Evolutionary conservation across 2,329 filamentous ascomycete genomes (phyloP).

Genomic region (Ceratocystis smalleyi): DNA sequence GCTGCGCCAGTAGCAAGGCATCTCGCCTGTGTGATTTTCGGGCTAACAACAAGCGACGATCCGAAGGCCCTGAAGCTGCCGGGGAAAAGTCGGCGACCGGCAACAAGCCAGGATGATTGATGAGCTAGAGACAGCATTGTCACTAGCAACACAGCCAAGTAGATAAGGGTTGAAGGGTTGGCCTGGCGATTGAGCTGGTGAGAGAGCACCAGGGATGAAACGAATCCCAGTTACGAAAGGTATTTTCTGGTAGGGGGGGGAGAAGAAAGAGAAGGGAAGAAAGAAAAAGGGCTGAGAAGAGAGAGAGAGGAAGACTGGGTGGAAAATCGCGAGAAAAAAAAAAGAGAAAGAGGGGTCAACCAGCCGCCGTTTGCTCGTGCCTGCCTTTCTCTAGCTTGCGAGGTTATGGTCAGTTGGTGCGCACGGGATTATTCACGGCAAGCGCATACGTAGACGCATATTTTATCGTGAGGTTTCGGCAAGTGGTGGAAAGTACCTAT

Average conservation of each 20-base stretch:
- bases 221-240: not conserved
- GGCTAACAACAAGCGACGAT: not conserved
- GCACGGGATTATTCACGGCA: not conserved
- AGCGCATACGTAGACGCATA: not conserved
- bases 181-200: not conserved
- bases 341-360: not conserved
- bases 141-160: not conserved
- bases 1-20: slow-evolving; percentile 4
- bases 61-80: not conserved
- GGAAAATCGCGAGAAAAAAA: not conserved
- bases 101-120: not conserved
- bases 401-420: not conserved
- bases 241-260: not conserved
- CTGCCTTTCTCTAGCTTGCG: not conserved
- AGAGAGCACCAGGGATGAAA: not conserved
- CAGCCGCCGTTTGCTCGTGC: not conserved
- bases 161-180: not conserved
- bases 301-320: not conserved
- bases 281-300: not conserved
- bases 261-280: slow-evolving; percentile 1
- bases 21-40: not conserved
- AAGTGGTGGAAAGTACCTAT: not conserved
- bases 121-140: not conserved
- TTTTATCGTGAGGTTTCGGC: not conserved
- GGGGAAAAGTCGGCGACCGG: not conserved